A percentile compares a stretch with the other conserved stretches of the same genome.
Conservation (phyloP, 208 protist genomes). For the Herpetomonas tarakana region DNA sequence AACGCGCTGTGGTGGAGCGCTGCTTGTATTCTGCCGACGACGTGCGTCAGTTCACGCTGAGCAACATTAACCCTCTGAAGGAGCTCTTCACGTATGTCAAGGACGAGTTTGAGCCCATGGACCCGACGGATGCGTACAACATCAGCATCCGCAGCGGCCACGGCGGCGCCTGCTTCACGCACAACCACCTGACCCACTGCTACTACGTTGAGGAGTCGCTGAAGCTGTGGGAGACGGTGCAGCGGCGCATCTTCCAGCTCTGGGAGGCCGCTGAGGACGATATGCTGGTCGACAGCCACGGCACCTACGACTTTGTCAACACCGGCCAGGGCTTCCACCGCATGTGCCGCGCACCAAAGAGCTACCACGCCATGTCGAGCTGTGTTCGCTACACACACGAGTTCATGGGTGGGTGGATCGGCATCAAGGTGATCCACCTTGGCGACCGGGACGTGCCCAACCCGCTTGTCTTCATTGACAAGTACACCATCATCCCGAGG, state of each 20-base stretch:
- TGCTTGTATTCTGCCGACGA: constrained; percentile 95
- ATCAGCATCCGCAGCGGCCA: constrained; percentile 47
- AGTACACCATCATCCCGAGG: constrained; percentile 96
- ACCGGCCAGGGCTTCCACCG: constrained; percentile 96
- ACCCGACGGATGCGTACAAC: constrained; percentile 22
- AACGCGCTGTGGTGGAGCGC: constrained; percentile 55
- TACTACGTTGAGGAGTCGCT: constrained; percentile 96
- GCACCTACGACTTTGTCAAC: constrained; percentile 78
- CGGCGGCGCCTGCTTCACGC: constrained; percentile 91
- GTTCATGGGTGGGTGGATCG: constrained; percentile 92
- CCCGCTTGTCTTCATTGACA: constrained; percentile 98
- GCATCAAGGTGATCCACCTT: constrained; percentile 96
- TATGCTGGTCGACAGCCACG: constrained; percentile 72
- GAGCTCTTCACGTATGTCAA: constrained; percentile 49
- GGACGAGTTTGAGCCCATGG: constrained; percentile 55
- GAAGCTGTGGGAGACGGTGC: constrained; percentile 93
- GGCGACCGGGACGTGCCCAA: constrained; percentile 98
- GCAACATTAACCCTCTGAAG: constrained; percentile 75
- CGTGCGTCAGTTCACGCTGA: constrained; percentile 85
- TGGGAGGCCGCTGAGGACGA: constrained; percentile 94
- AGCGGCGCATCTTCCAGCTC: constrained; percentile 91
- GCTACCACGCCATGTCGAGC: constrained; percentile 76
- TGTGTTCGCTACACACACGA: constrained; percentile 77
- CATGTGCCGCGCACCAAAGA: constrained; percentile 88
- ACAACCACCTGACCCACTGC: constrained; percentile 93